Evolutionary conservation across 768 basidiomycete genomes (phyloP), one percentile per base, ranked within the genome.

Genomic region (Exidia glandulosa): DNA sequence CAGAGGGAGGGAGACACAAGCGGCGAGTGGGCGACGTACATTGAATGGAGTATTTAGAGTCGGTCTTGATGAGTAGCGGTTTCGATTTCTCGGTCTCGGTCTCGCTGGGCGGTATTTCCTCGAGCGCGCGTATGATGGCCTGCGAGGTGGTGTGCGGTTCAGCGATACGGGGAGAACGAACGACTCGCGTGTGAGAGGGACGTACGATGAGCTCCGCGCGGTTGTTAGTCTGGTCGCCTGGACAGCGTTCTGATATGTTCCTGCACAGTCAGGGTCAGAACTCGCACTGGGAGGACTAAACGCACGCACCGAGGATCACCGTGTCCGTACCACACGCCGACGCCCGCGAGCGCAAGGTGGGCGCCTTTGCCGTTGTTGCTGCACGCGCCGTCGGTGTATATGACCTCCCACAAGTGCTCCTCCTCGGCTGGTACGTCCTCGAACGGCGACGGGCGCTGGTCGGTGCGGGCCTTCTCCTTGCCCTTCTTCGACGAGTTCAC

Each of bases 341-440:
- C 72, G 1, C 94, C 94, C 1, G 91, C 94, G 45, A 80, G 63
- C 0, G 88, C 79, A 45, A n/a, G n/a, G n/a, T n/a, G n/a, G 1
- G 79, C 82, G 2, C 31, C 32, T 66, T 83, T 73, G 0, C 94
- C 94, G 67, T 97, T 97, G 2, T 85, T 83, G 66, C 81, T 82
- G 63, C 91, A 93, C 5, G 92, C 87, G 12, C 94, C 94, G 70
- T 97, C 94, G 23, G 80, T 86, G 65, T 90, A 95, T 1, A 93
- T 93, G 13, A 87, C 73, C 45, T 74, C 69, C 64, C 69, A 73
- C 2, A 67, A 68, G 2, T 37, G 56, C 59, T 70, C 72, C 29
- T 75, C 70, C 12, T 63, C 58, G 13, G 31, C n/a, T 41, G 29
- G 36, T 7, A 34, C 58, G 33, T 58, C 57, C 32, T 36, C 33